These are phyloP conservation scores for Phanerochaete sordida DNA, from an alignment of 768 basidiomycete species.

Conservation along the genomic window DNA sequence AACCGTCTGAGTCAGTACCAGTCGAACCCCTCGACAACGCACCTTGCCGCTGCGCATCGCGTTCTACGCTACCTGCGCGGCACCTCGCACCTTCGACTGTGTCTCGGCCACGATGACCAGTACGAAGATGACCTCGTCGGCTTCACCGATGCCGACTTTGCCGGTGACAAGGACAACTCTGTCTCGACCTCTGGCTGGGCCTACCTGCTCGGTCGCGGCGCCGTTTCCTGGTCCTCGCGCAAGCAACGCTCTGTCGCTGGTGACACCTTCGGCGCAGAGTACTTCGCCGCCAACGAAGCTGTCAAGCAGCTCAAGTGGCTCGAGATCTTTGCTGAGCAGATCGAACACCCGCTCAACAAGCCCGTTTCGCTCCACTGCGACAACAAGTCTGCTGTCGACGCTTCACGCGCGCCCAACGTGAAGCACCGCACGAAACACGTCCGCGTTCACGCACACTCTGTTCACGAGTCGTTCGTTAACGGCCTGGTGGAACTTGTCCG, in stretches of 20 bases:
- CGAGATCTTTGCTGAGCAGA: neutral
- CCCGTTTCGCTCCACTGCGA: neutral
- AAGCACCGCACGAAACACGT: neutral
- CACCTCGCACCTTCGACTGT: conserved; percentile 10
- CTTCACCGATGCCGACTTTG: conserved; percentile 14
- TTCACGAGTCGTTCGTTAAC: neutral
- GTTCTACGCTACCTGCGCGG: conserved; percentile 25
- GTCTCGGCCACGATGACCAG: conserved; percentile 1
- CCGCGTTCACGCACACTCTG: neutral
- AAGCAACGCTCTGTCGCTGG: conserved; percentile 34
- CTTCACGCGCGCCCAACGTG: neutral
- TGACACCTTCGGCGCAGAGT: conserved; percentile 38
- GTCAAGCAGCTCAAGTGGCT: conserved; percentile 35
- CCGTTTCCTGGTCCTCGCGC: conserved; percentile 38
- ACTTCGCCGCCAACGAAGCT: conserved; percentile 31
- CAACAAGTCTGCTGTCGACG: conserved; percentile 1
- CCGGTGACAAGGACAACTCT: neutral
- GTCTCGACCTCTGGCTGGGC: conserved; percentile 27
- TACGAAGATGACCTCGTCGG: neutral
- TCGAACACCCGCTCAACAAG: neutral
- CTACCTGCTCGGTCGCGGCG: conserved; percentile 30
- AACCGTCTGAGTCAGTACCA: conserved; percentile 20
- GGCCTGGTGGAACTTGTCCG: neutral
- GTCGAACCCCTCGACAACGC: conserved; percentile 11
- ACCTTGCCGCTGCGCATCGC: conserved; percentile 19